Evolutionary conservation across 2,329 filamentous ascomycete species (phyloP).

Genomic region (Pseudogymnoascus sp.): DNA sequence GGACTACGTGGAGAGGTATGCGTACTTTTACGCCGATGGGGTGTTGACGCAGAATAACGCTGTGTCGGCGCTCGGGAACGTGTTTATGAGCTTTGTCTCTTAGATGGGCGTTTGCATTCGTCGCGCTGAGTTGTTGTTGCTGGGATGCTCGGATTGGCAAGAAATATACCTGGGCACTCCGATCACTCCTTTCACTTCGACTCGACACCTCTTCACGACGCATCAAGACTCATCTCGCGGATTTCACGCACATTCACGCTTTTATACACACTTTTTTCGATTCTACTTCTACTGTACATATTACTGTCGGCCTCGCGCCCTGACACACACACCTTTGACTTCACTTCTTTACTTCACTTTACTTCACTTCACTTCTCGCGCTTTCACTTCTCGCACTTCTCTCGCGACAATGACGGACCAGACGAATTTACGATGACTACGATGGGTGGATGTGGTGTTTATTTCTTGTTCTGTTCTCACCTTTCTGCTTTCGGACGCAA

Average conservation of each 20-base stretch:
- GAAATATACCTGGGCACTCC: too few relatives aligned
- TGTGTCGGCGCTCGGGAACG: background rate
- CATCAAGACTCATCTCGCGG: background rate
- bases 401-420: background rate
- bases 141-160: background rate
- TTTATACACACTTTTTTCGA: background rate
- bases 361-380: background rate
- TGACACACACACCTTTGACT: background rate
- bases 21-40: slow-evolving; percentile 27
- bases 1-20: slow-evolving; percentile 34
- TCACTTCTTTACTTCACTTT: background rate
- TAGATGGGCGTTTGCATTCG: background rate
- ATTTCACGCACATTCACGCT: slow-evolving; percentile 1
- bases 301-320: slow-evolving; percentile 1
- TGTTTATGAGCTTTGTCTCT: background rate
- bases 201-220: background rate
- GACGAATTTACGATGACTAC: background rate
- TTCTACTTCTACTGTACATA: background rate
- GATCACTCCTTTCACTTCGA: too few relatives aligned
- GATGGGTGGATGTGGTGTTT: background rate
- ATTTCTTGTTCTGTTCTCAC: background rate
- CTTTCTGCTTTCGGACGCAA: too few relatives aligned
- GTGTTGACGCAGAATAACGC: background rate
- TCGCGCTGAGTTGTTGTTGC: too few relatives aligned
- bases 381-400: background rate